Evolutionary conservation across 768 basidiomycete genomes (phyloP), one percentile per base, ranked within the genome.

Genomic region (Hygrophoropsis aurantiaca): DNA sequence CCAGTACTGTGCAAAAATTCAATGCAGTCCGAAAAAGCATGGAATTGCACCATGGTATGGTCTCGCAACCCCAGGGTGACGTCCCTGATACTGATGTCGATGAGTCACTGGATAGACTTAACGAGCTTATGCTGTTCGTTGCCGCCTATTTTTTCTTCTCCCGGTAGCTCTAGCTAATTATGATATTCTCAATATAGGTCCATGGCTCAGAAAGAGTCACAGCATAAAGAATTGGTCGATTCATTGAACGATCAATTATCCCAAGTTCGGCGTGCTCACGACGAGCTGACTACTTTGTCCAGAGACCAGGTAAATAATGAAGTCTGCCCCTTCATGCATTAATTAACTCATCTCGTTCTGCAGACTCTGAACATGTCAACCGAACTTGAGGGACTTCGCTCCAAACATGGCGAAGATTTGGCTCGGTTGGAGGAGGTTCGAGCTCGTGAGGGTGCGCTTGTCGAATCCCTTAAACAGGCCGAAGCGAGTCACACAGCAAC

Each of bases 161-260:
- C n/a, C n/a, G n/a, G n/a, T n/a, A n/a, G n/a, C n/a, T n/a, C n/a
- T n/a, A n/a, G n/a, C n/a, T n/a, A n/a, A n/a, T n/a, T n/a, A n/a
- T n/a, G 23, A 40, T 42, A 49, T 51, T 9, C 33, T 23, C 8
- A 38, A 37, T 57, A 11, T 49, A 97, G 93, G 53, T 91, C 95
- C 2, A 97, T 98, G 95, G 94, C 94, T 3, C 87, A 90, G 70
- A 98, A 98, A 64, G 97, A 99, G 65, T 87, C 90, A 4, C 75
- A 83, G 26, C 95, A 98, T 62, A 81, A 82, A 27, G 90, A 95
- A 59, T 62, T 79, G 19, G 87, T 97, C 21, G 84, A 90, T 34
- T 71, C 72, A 25, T 74, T 97, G 52, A 84, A 82, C 36, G 60
- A 71, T 11, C 81, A 94, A 58, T 74, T 97, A 19, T 62, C 55